These are phyloP conservation scores for Penicillium waksmanii DNA, from an alignment of 495 filamentous ascomycete species.

Conservation along the genomic window DNA sequence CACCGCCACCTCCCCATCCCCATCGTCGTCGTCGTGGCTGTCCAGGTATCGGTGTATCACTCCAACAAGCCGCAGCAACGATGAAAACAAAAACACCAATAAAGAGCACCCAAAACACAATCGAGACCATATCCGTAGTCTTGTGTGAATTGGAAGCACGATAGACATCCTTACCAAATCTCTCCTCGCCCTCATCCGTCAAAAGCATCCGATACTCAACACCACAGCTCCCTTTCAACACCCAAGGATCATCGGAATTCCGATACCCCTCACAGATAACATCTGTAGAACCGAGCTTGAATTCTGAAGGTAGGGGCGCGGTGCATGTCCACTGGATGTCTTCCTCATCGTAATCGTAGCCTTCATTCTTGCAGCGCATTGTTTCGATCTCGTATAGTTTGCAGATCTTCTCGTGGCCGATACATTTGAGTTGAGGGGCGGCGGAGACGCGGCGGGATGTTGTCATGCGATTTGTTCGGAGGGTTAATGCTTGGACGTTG, in stretches of 20 bases:
- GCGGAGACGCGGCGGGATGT: slow-evolving; percentile 75
- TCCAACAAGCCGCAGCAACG: slow-evolving; percentile 24
- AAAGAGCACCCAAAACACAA: slow-evolving; percentile 57
- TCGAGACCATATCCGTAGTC: neutral
- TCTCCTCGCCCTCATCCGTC: slow-evolving; percentile 78
- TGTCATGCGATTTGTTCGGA: slow-evolving; percentile 65
- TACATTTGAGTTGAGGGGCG: slow-evolving; percentile 82
- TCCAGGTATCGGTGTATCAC: slow-evolving; percentile 13
- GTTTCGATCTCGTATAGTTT: slow-evolving; percentile 71
- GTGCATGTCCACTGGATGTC: slow-evolving; percentile 90
- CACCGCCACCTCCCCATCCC: slow-evolving; percentile 51
- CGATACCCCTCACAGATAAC: slow-evolving; percentile 92
- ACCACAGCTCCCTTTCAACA: slow-evolving; percentile 88
- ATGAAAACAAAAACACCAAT: slow-evolving; percentile 42
- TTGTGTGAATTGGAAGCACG: neutral
- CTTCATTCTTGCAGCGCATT: slow-evolving; percentile 88
- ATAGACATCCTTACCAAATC: slow-evolving; percentile 54
- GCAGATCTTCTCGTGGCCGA: slow-evolving; percentile 62
- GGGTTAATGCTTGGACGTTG: slow-evolving; percentile 75
- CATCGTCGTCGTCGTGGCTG: slow-evolving; percentile 33
- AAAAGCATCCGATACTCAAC: slow-evolving; percentile 87
- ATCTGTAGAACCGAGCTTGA: slow-evolving; percentile 88
- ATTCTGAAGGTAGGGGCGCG: slow-evolving; percentile 75
- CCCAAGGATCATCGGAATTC: slow-evolving; percentile 72
- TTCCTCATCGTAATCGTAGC: slow-evolving; percentile 66